Evolutionary conservation across 768 basidiomycete genomes (phyloP).

Genomic region (Termitomyces sp.): DNA sequence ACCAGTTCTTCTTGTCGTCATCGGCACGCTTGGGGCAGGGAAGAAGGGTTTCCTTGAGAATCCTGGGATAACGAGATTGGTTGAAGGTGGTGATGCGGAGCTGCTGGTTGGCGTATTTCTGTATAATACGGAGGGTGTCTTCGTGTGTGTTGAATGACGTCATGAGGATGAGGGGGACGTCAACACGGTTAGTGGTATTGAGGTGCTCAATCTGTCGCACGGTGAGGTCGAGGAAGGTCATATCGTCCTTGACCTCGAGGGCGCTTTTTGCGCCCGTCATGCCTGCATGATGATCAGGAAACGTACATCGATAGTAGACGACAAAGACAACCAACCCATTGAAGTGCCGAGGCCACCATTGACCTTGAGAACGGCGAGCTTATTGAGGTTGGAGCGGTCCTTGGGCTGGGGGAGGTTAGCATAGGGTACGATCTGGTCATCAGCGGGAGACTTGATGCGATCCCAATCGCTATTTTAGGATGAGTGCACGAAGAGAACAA

Average conservation of each 20-base stretch:
- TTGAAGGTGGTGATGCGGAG: slow-evolving; percentile 90
- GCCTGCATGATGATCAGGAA: slow-evolving; percentile 31
- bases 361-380: slow-evolving; percentile 93
- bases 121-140: slow-evolving; percentile 92
- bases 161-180: slow-evolving; percentile 98
- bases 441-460: slow-evolving; percentile 80
- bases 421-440: slow-evolving; percentile 84
- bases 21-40: slow-evolving; percentile 74
- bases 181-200: slow-evolving; percentile 76
- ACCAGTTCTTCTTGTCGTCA: slow-evolving; percentile 91
- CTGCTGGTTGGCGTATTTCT: slow-evolving; percentile 94
- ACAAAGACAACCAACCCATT: slow-evolving; percentile 52
- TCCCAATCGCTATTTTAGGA: slow-evolving; percentile 67
- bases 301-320: not conserved
- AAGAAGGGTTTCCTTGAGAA: slow-evolving; percentile 82
- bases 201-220: slow-evolving; percentile 96
- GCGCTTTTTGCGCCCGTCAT: slow-evolving; percentile 89
- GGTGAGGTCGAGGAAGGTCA: slow-evolving; percentile 95
- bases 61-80: slow-evolving; percentile 92
- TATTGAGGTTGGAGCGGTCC: slow-evolving; percentile 70
- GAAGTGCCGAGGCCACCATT: slow-evolving; percentile 92
- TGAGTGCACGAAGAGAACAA: slow-evolving; percentile 2
- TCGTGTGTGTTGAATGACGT: slow-evolving; percentile 98
- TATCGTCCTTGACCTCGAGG: slow-evolving; percentile 94
- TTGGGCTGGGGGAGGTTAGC: slow-evolving; percentile 54